These are phyloP conservation scores for Fragaria ananassa DNA, from an alignment of 306 rosid genomes.

Conservation along the genomic window DNA sequence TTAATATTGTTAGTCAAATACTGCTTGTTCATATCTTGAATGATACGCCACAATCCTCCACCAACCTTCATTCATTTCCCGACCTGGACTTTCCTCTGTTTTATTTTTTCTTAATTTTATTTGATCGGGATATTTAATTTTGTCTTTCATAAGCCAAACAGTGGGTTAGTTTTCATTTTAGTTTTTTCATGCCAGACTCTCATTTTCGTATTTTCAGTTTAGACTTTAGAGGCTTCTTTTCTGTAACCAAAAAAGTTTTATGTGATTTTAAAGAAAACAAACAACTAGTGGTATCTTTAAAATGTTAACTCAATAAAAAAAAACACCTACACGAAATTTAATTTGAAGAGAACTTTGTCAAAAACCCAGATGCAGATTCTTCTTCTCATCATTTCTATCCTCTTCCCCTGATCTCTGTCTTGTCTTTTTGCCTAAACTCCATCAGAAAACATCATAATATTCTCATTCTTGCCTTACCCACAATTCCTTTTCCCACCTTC, in stretches of 20 bases:
- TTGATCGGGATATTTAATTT: neutral
- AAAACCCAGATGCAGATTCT: neutral
- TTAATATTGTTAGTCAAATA: too few relatives aligned
- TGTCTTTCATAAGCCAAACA: neutral
- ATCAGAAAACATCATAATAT: neutral
- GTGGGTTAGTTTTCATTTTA: neutral
- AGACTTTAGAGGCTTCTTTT: conserved; percentile 2
- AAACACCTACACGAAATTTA: neutral
- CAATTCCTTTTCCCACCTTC: neutral
- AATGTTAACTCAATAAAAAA: conserved; percentile 1
- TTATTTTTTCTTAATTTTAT: neutral
- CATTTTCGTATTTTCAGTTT: neutral
- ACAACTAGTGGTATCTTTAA: neutral
- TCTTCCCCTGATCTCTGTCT: conserved; percentile 7
- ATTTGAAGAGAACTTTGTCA: neutral
- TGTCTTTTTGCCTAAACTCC: neutral
- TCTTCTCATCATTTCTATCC: neutral
- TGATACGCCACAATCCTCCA: neutral
- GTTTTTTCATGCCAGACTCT: neutral
- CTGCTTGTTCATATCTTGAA: neutral
- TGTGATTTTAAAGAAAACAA: neutral
- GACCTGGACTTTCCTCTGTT: neutral
- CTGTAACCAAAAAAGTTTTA: neutral
- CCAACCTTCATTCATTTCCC: neutral
- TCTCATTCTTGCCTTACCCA: neutral